phyloP scores from a whole-genome alignment of 306 rosid species.

The Casuarina cunninghamiana region DNA sequence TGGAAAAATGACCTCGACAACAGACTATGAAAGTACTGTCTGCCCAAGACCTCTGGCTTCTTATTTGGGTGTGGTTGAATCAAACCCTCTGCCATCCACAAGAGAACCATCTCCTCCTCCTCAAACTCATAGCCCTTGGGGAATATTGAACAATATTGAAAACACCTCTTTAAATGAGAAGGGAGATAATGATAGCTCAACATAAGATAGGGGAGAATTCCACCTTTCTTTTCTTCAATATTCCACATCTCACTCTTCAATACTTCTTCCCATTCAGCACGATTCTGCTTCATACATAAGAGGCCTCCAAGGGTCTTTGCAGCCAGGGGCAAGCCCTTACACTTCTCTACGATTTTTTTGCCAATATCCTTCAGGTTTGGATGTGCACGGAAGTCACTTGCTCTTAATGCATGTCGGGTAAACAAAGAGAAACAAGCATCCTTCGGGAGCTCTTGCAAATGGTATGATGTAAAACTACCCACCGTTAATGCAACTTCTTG shows the following conservation, averaged over 20 bases:
- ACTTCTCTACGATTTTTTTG: neutral
- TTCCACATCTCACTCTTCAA: neutral
- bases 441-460: neutral
- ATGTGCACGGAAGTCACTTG: neutral
- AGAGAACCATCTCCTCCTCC: neutral
- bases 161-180: constrained; percentile 8
- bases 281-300: neutral
- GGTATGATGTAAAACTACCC: neutral
- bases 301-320: constrained; percentile 15
- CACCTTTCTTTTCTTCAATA: neutral
- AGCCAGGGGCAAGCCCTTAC: constrained; percentile 6
- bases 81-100: constrained; percentile 7
- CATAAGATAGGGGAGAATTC: constrained; percentile 1
- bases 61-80: neutral
- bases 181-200: constrained; percentile 16
- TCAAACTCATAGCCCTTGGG: neutral
- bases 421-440: constrained; percentile 14
- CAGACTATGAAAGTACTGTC: neutral
- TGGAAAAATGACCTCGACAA: neutral
- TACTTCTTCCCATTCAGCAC: neutral
- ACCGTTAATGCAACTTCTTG: neutral
- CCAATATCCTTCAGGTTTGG: neutral
- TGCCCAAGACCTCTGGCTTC: neutral
- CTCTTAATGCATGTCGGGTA: constrained; percentile 9
- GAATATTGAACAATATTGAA: constrained; percentile 17